These are phyloP conservation scores for Euphorbia peplus DNA, from an alignment of 345 rosid species.

Conservation along the genomic window DNA sequence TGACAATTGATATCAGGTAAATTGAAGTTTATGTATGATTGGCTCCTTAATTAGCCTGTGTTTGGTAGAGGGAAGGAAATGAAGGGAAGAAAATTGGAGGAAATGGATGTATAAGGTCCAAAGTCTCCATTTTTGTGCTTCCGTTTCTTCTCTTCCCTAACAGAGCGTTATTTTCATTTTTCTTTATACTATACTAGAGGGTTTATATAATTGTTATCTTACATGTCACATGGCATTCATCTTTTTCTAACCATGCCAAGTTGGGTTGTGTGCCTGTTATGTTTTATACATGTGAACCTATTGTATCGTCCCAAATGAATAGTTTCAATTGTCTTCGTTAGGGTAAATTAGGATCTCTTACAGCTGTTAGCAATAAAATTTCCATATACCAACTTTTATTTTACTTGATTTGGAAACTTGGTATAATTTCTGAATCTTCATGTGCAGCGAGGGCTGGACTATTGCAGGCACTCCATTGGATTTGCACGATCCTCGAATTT, in stretches of 20 bases:
- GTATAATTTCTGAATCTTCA: neutral
- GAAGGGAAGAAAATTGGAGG: neutral
- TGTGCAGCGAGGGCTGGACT: conserved; percentile 29
- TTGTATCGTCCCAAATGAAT: neutral
- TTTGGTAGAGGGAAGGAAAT: neutral
- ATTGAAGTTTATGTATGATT: neutral
- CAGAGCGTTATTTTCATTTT: neutral
- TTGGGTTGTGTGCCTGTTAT: neutral
- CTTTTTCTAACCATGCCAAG: neutral
- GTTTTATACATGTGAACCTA: neutral
- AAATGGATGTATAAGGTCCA: neutral
- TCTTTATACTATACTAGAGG: neutral
- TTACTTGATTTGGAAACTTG: neutral
- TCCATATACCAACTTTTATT: neutral
- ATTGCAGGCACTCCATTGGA: conserved; percentile 30
- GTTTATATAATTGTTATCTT: neutral
- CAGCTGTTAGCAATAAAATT: neutral
- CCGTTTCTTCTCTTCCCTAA: neutral
- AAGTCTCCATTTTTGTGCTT: neutral
- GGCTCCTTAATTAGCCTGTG: neutral
- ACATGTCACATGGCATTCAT: neutral
- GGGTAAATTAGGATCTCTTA: neutral
- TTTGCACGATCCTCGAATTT: conserved; percentile 32
- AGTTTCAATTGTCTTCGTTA: neutral
- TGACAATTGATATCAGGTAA: conserved; percentile 15